Percentiles rank a stretch among this genome's conserved stretches.
Conservation (phyloP, 139 green algal species). For the Edaphochlamys debaryana region DNA sequence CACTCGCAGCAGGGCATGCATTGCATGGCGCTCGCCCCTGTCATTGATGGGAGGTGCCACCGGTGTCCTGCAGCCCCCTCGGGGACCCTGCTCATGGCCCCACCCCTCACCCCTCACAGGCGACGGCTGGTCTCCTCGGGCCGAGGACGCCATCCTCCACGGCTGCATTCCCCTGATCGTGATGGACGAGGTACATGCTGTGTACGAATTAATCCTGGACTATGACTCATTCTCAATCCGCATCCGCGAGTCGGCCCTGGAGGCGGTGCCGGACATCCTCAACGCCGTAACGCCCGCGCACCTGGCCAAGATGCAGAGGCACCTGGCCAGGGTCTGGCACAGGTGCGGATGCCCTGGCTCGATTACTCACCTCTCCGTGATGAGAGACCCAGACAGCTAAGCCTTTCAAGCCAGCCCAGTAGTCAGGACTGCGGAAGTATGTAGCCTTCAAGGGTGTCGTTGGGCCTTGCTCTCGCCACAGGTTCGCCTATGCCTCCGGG, state of each 20-base stretch:
- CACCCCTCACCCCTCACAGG: background rate
- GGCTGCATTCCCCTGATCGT: slow-evolving; percentile 36
- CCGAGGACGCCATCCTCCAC: slow-evolving; percentile 46
- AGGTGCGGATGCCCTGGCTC: background rate
- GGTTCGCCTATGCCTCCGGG: background rate
- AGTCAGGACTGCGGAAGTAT: no score
- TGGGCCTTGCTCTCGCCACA: background rate
- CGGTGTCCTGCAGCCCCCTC: no score
- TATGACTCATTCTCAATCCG: background rate
- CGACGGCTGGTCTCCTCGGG: slow-evolving; percentile 34
- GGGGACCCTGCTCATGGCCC: no score
- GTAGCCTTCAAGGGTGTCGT: no score
- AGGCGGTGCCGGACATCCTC: background rate
- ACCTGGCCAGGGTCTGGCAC: background rate
- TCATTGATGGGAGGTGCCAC: no score
- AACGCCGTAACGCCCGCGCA: background rate
- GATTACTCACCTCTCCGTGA: background rate
- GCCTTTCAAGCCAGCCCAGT: no score
- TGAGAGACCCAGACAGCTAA: no score
- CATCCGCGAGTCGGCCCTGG: background rate
- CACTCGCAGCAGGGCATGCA: no score
- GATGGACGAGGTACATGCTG: slow-evolving; percentile 9
- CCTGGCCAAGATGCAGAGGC: background rate
- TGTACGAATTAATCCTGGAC: slow-evolving; percentile 11
- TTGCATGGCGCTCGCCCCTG: no score